phyloP scores from a whole-genome alignment of 306 rosid genomes.

The Castanospermum australe region DNA sequence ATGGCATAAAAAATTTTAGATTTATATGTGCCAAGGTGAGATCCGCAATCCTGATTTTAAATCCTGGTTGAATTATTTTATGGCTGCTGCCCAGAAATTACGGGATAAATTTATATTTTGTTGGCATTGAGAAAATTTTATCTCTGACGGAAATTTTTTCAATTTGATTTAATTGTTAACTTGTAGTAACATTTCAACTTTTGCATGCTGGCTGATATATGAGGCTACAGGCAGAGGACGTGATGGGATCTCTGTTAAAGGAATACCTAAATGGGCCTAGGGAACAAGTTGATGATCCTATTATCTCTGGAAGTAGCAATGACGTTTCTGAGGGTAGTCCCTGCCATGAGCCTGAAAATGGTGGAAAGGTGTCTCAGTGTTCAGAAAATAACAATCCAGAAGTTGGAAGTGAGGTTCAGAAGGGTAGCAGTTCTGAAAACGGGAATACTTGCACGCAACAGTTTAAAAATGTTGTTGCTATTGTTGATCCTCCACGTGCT shows the following conservation, averaged over 20 bases:
- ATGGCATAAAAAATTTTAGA: constrained; percentile 82
- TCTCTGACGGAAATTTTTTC: neutral
- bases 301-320: constrained; percentile 32
- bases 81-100: neutral
- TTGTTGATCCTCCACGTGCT: constrained; percentile 95
- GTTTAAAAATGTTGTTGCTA: constrained; percentile 86
- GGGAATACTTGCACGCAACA: constrained; percentile 38
- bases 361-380: constrained; percentile 35
- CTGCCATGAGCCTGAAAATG: constrained; percentile 44
- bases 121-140: neutral
- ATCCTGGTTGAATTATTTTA: constrained; percentile 22
- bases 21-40: constrained; percentile 91
- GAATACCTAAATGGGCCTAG: constrained; percentile 55
- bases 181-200: constrained; percentile 4
- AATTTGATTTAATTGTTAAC: neutral
- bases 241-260: constrained; percentile 83
- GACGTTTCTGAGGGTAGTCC: constrained; percentile 34
- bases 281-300: constrained; percentile 46
- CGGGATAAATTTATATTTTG: neutral
- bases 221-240: constrained; percentile 87
- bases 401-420: constrained; percentile 37
- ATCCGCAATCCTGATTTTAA: neutral
- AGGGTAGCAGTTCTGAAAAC: constrained; percentile 43
- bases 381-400: constrained; percentile 44
- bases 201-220: constrained; percentile 23